These are phyloP conservation scores for Luffa aegyptiaca DNA, from an alignment of 306 rosid genomes.

Conservation along the genomic window DNA sequence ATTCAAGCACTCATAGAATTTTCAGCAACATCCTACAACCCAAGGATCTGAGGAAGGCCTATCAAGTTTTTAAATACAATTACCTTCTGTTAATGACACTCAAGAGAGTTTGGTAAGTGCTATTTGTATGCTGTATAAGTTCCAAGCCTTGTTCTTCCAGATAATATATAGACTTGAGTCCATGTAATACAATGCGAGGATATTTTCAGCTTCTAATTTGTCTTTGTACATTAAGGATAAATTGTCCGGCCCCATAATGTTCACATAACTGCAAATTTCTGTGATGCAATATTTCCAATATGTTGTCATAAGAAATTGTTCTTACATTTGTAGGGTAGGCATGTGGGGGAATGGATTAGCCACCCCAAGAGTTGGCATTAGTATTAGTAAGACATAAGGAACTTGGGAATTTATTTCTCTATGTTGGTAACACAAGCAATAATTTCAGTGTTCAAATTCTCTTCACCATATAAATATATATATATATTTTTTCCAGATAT, in stretches of 20 bases:
- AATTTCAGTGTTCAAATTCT: not conserved
- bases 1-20: not conserved
- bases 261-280: not conserved
- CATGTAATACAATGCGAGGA: not conserved
- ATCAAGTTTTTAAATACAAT: not conserved
- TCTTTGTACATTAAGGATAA: not conserved
- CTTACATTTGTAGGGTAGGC: not conserved
- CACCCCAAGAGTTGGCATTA: not conserved
- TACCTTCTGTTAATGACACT: not conserved
- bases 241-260: not conserved
- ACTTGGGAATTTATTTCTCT: slow-evolving; percentile 7
- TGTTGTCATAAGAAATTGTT: not conserved
- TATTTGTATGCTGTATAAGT: not conserved
- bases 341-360: not conserved
- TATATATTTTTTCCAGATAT: not conserved
- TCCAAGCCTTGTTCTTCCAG: not conserved
- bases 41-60: not conserved
- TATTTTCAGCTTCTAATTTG: not conserved
- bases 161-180: not conserved
- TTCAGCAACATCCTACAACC: not conserved
- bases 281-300: not conserved
- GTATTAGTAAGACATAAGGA: not conserved
- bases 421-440: slow-evolving; percentile 22
- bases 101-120: not conserved
- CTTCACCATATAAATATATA: not conserved